These are phyloP conservation scores for Kluyveromyces sp. DNA, from an alignment of 1,139 yeast genomes.

Conservation along the genomic window DNA sequence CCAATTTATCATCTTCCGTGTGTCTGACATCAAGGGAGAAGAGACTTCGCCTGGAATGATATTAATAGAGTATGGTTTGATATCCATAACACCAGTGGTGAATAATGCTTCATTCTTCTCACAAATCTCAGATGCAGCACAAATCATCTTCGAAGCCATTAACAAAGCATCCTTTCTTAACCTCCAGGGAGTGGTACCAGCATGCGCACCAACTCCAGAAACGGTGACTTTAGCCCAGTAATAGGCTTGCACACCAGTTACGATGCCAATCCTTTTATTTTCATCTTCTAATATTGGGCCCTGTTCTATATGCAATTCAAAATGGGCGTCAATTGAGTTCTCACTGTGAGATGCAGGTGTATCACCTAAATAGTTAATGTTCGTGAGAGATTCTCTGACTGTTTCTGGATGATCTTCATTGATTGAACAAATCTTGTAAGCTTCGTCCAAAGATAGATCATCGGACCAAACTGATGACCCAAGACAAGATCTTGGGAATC, in stretches of 20 bases:
- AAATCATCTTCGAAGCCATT: constrained; percentile 50
- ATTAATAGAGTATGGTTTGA: constrained; percentile 55
- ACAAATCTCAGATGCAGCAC: constrained; percentile 51
- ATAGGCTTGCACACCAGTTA: constrained; percentile 60
- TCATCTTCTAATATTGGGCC: constrained; percentile 61
- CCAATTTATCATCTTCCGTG: constrained; percentile 39
- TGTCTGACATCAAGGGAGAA: constrained; percentile 57
- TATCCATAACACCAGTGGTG: constrained; percentile 50
- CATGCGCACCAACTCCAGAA: constrained; percentile 57
- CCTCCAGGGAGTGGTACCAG: constrained; percentile 68
- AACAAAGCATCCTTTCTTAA: constrained; percentile 56
- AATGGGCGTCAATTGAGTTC: constrained; percentile 59
- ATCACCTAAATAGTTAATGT: constrained; percentile 57
- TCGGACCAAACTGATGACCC: constrained; percentile 65
- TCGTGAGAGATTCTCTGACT: constrained; percentile 46
- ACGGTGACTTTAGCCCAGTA: constrained; percentile 51
- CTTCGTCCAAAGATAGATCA: constrained; percentile 38
- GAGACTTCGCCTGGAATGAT: constrained; percentile 55
- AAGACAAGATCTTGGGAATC: constrained; percentile 62
- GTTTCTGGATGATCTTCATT: constrained; percentile 45
- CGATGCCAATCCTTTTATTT: constrained; percentile 53
- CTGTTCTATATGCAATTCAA: constrained; percentile 70
- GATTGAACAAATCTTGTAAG: constrained; percentile 45
- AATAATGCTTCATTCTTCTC: constrained; percentile 44
- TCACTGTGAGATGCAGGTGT: constrained; percentile 39